Conservation (phyloP, 148 eudicot species). For the Rhododendron griersonianum region DNA sequence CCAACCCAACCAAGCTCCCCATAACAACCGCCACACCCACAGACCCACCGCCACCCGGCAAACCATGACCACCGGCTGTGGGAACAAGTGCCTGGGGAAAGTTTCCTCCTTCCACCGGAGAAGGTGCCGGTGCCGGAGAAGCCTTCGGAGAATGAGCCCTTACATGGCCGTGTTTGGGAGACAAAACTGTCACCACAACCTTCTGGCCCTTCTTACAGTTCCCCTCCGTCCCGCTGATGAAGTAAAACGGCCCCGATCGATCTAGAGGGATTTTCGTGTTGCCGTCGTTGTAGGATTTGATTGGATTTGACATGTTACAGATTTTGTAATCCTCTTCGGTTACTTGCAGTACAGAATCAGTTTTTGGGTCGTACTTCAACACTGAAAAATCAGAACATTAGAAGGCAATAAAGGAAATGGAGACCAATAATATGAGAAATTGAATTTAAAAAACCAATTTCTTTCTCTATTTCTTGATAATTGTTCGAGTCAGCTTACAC, state of each 20-base stretch:
- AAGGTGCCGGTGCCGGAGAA: neutral
- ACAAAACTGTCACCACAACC: neutral
- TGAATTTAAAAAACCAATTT: neutral
- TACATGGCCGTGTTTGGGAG: neutral
- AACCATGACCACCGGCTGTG: neutral
- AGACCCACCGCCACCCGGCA: neutral
- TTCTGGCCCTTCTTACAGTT: neutral
- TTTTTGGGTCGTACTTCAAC: conserved; percentile 8
- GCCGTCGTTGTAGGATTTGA: neutral
- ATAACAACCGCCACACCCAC: neutral
- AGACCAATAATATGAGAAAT: neutral
- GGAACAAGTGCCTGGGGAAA: neutral
- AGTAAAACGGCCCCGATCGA: neutral
- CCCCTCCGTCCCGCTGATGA: neutral
- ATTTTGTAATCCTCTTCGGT: neutral
- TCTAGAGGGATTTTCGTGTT: neutral
- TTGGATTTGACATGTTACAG: neutral
- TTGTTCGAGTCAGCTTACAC: neutral
- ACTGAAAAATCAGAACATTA: neutral
- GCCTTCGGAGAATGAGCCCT: neutral
- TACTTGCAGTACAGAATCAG: neutral
- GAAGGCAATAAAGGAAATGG: neutral
- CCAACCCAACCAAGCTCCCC: conserved; percentile 4
- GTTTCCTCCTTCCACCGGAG: neutral
- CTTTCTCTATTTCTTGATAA: neutral